Percentiles rank a stretch among this genome's conserved stretches.
Conservation (phyloP, 169 alveolate genomes). For the Perkinsus marinus region DNA sequence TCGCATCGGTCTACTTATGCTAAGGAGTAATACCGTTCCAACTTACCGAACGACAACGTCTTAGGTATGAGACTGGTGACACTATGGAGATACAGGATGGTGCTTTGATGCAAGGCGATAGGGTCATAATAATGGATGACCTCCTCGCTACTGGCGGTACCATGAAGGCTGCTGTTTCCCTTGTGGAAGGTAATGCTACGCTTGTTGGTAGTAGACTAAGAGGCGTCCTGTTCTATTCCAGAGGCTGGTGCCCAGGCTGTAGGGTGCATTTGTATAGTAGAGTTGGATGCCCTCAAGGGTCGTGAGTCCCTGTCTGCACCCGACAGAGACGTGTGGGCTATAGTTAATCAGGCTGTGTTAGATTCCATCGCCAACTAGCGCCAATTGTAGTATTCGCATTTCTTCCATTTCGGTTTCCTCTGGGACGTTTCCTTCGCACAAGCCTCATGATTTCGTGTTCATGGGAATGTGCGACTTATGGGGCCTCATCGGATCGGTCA, state of each 20-base stretch:
- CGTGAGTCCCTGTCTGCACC: not conserved
- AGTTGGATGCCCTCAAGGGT: not conserved
- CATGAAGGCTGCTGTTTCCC: not conserved
- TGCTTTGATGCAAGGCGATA: not conserved
- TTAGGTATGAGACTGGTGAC: not conserved
- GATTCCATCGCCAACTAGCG: not conserved
- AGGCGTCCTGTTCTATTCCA: not conserved
- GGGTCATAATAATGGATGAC: not conserved
- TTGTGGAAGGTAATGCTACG: not conserved
- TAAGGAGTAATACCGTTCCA: not conserved
- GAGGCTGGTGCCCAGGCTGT: not conserved
- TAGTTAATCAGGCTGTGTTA: not conserved
- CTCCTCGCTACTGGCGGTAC: not conserved
- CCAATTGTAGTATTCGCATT: not conserved
- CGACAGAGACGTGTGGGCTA: not conserved
- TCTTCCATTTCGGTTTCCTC: not conserved
- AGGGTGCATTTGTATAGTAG: not conserved
- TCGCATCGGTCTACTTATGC: not conserved
- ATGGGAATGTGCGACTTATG: no score
- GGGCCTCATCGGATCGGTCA: no score
- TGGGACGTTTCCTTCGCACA: no score
- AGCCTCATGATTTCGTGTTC: no score
- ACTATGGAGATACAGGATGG: not conserved
- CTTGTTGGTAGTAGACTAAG: no score
- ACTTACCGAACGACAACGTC: no score